Percentiles rank a stretch among this genome's conserved stretches.
Conservation (phyloP, 2,329 filamentous ascomycete genomes). For the Helotiales sp. region DNA sequence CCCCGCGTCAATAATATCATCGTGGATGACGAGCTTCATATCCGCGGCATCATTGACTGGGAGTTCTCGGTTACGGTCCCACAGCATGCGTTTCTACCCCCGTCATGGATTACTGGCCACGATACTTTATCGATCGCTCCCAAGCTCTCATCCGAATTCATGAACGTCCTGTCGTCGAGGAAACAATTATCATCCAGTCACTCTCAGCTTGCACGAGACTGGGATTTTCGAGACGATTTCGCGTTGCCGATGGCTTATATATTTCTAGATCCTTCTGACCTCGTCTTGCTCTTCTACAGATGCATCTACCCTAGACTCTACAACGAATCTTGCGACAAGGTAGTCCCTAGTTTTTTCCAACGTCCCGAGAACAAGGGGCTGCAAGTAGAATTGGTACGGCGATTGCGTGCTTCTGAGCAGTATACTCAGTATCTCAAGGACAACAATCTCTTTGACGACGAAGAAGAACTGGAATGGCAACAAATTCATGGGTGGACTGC, state of each 20-base stretch:
- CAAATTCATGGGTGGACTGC: not conserved
- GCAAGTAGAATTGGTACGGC: not conserved
- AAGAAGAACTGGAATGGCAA: not conserved
- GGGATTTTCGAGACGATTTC: conserved; percentile 2
- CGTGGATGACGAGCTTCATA: conserved; percentile 1
- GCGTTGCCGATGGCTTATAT: conserved; percentile 2
- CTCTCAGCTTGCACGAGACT: not conserved
- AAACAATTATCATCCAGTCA: not conserved
- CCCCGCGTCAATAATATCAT: conserved; percentile 1
- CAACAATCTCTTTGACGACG: conserved; percentile 1
- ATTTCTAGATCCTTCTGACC: not conserved
- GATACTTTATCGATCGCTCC: not conserved
- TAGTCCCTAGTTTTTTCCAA: conserved; percentile 1
- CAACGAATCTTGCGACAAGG: not conserved
- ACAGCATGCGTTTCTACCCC: not conserved
- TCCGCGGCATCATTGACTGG: conserved; percentile 3
- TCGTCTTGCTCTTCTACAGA: not conserved
- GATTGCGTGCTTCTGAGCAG: not conserved
- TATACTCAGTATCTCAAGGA: conserved; percentile 3
- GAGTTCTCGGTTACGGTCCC: not conserved
- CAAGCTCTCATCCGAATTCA: not conserved
- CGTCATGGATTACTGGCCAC: not conserved
- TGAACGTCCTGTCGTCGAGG: not conserved
- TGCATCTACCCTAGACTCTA: not conserved
- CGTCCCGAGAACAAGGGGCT: not conserved